phyloP scores from a whole-genome alignment of 768 basidiomycete species.

The Naganishia vaughanmartiniae region DNA sequence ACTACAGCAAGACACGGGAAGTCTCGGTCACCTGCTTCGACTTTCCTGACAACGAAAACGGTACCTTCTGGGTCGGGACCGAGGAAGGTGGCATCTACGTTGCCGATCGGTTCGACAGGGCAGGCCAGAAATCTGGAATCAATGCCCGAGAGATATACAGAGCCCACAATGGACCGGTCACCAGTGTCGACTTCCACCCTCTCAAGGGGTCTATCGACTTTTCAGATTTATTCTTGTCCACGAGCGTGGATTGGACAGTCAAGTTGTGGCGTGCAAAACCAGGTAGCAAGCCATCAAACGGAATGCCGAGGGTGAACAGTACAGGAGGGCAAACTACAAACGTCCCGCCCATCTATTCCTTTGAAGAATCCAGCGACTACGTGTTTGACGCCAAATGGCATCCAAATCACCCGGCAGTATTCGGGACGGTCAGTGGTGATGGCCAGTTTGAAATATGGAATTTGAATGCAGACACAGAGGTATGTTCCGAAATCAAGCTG shows the following conservation, averaged over 20 bases:
- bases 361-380: conserved; percentile 97
- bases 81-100: conserved; percentile 97
- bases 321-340: conserved; percentile 1
- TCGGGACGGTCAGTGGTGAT: conserved; percentile 88
- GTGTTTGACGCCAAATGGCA: conserved; percentile 99
- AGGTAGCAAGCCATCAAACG: conserved; percentile 27
- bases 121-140: conserved; percentile 91
- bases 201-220: conserved; percentile 87
- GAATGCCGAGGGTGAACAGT: conserved; percentile 9
- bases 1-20: conserved; percentile 88
- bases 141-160: conserved; percentile 90
- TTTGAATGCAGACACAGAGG: conserved; percentile 93
- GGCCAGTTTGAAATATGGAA: conserved; percentile 98
- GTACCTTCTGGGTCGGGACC: conserved; percentile 95
- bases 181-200: conserved; percentile 93
- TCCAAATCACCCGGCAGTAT: conserved; percentile 87
- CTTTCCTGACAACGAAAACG: conserved; percentile 93
- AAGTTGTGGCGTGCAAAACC: conserved; percentile 85
- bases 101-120: conserved; percentile 93
- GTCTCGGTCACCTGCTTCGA: conserved; percentile 90
- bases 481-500: conserved; percentile 54
- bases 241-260: conserved; percentile 96
- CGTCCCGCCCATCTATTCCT: conserved; percentile 78
- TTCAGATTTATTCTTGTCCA: conserved; percentile 87
- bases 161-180: conserved; percentile 88